Evolutionary conservation across 179 eudicot species (phyloP).

Genomic region (Beta corolliflora): DNA sequence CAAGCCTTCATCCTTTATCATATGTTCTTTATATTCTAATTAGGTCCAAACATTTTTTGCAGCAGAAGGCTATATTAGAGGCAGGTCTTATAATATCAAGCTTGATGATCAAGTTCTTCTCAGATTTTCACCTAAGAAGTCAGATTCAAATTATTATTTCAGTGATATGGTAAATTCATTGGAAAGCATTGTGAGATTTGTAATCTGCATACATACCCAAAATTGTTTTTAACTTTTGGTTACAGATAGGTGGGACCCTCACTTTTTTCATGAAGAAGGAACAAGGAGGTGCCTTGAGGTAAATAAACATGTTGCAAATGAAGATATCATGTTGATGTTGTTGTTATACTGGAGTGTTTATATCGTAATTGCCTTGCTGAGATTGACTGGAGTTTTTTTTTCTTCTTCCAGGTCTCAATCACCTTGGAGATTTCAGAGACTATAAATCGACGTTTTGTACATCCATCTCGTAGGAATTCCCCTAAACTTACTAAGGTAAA

Average conservation of each 20-base stretch:
- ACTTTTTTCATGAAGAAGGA: conserved; percentile 93
- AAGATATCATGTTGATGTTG: conserved; percentile 8
- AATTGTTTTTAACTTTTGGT: conserved; percentile 24
- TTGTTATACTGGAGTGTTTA: not conserved
- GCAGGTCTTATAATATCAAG: conserved; percentile 95
- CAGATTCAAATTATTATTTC: conserved; percentile 90
- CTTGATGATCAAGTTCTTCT: conserved; percentile 97
- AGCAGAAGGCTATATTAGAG: conserved; percentile 97
- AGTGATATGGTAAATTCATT: conserved; percentile 74
- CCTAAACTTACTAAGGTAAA: conserved; percentile 90
- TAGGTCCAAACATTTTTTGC: conserved; percentile 67
- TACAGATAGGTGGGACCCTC: conserved; percentile 98
- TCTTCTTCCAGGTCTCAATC: conserved; percentile 67
- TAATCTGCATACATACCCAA: conserved; percentile 4
- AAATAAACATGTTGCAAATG: conserved; percentile 7
- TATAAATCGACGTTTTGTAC: conserved; percentile 69
- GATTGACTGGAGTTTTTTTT: not conserved
- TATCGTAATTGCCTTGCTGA: not conserved
- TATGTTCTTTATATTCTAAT: conserved; percentile 29
- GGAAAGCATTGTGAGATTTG: not conserved
- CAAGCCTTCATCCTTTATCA: not conserved
- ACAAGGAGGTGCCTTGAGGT: conserved; percentile 97
- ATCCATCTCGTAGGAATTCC: conserved; percentile 90
- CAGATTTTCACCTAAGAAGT: conserved; percentile 89
- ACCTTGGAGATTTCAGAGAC: conserved; percentile 91